Conservation (phyloP, 345 rosid genomes). For the Gossypium rotundifolium region DNA sequence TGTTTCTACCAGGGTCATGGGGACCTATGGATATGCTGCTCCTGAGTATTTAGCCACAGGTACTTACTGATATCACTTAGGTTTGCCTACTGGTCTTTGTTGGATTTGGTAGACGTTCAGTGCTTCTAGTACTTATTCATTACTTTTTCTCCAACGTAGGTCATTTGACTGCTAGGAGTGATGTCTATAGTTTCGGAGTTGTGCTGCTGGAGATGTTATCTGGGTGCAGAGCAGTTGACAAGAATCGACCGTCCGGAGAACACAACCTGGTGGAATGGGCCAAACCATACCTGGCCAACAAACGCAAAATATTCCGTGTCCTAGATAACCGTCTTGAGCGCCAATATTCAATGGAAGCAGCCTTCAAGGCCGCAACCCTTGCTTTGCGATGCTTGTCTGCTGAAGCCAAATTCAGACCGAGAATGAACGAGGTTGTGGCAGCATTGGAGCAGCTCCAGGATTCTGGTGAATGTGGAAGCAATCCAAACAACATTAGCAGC, state of each 20-base stretch:
- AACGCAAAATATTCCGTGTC: slow-evolving; percentile 59
- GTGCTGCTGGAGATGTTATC: slow-evolving; percentile 86
- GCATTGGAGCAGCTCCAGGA: slow-evolving; percentile 50
- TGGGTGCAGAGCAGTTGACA: slow-evolving; percentile 84
- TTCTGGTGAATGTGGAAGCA: slow-evolving; percentile 31
- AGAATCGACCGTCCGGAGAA: slow-evolving; percentile 87
- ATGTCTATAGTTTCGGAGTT: slow-evolving; percentile 91
- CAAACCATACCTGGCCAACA: slow-evolving; percentile 73
- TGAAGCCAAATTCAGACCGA: slow-evolving; percentile 67
- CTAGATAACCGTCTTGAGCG: slow-evolving; percentile 79
- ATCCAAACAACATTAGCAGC: slow-evolving; percentile 12
- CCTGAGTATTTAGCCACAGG: slow-evolving; percentile 81
- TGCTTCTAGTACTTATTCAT: not conserved
- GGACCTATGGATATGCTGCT: slow-evolving; percentile 74
- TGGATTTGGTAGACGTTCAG: not conserved
- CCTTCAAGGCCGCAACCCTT: slow-evolving; percentile 57
- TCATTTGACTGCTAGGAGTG: slow-evolving; percentile 78
- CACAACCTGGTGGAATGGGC: slow-evolving; percentile 95
- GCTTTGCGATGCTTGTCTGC: slow-evolving; percentile 58
- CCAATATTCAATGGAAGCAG: slow-evolving; percentile 64
- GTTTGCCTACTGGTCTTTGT: not conserved
- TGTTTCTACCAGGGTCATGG: slow-evolving; percentile 70
- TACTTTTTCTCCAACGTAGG: slow-evolving; percentile 34
- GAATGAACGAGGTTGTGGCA: slow-evolving; percentile 69
- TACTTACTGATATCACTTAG: slow-evolving; percentile 6